phyloP scores from a whole-genome alignment of 257 asterid species.

The Buddleja alternifolia region DNA sequence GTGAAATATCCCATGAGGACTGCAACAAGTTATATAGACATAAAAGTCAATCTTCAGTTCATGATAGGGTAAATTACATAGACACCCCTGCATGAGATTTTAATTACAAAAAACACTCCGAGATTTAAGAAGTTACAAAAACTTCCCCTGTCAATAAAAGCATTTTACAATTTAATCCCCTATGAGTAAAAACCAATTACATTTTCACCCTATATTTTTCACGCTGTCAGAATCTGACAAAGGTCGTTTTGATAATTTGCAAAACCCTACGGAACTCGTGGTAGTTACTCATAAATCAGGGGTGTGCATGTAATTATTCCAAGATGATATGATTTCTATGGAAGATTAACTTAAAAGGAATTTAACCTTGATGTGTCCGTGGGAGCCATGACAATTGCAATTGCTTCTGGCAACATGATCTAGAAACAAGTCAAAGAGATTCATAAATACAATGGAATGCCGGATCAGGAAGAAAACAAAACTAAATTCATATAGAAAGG shows the following conservation, averaged over 20 bases:
- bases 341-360: background rate
- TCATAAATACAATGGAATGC: background rate
- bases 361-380: slow-evolving; percentile 62
- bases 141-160: too few relatives aligned
- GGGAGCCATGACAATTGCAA: slow-evolving; percentile 99
- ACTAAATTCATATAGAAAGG: background rate
- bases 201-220: too few relatives aligned
- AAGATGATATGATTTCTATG: background rate
- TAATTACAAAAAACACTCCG: too few relatives aligned
- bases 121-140: too few relatives aligned
- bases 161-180: too few relatives aligned
- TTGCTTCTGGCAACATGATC: slow-evolving; percentile 96
- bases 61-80: background rate
- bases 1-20: slow-evolving; percentile 96
- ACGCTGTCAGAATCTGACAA: too few relatives aligned
- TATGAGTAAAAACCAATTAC: too few relatives aligned
- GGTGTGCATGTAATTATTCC: too few relatives aligned
- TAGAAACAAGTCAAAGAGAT: slow-evolving; percentile 37
- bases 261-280: too few relatives aligned
- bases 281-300: too few relatives aligned
- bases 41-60: background rate
- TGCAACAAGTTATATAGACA: slow-evolving; percentile 35
- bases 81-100: too few relatives aligned
- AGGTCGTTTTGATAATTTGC: too few relatives aligned
- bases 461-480: background rate